Evolutionary conservation across 352 stramenopile species (phyloP), one percentile per base, ranked within the genome.

Genomic region (Phytopythium sindhum): DNA sequence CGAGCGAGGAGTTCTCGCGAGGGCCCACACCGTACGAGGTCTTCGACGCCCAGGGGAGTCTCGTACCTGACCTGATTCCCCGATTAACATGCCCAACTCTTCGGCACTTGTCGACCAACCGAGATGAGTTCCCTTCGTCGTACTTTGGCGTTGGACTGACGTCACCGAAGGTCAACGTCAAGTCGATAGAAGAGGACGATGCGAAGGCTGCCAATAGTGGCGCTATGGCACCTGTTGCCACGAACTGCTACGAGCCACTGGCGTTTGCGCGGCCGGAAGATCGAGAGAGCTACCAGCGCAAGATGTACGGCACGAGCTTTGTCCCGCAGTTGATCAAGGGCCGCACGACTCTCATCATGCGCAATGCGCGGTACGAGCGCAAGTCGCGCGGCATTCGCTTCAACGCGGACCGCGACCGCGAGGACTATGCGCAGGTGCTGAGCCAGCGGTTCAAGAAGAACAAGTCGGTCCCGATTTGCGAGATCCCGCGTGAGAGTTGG

Each of bases 331-430:
- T 63, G 21, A 33, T 87, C 19, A 77, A 75, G 14, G 73, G 69
- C 4, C 61, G 65, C 35, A 75, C 68, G 37, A 85, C 78, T 12
- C 51, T 86, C 23, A 74, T 86, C 31, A 65, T 79, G 51, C 72
- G 75, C 19, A 82, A 80, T 59, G 71, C 80, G 19, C 63, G 63
- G 17, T 89, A 83, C 52, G 72, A 83, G 64, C 75, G 80, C 45
- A 86, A 86, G 47, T 84, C 80, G 11, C 85, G 72, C 4, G 78
- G 80, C 10, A 81, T 87, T 26, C 75, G 72, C 17, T 89, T 89
- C 48, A 89, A 89, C 66, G 67, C 74, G 41, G 73, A 87, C 45
- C 77, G 76, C 15, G 80, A 89, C 55, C 66, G 75, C 31, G 78
- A 86, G 12, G 76, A 85, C 26, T 89, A 87, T 50, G 67, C 66